A percentile compares a stretch with the other conserved stretches of the same genome.
Conservation (phyloP, 495 filamentous ascomycete genomes). For the Elasticomyces elasticus region DNA sequence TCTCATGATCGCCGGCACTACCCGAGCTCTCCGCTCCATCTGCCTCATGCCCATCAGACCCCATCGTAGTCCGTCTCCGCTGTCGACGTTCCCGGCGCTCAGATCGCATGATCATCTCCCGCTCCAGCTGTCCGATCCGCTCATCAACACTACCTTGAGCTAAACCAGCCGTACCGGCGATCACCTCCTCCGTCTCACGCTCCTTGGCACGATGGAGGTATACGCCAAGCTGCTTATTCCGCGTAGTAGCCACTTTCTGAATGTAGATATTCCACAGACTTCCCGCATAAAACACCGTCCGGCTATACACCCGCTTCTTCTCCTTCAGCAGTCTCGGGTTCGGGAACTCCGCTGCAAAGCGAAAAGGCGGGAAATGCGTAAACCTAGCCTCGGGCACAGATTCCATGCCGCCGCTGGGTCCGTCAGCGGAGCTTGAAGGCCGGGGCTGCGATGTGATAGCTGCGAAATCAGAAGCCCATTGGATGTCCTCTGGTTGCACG, state of each 20-base stretch:
- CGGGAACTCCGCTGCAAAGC: slow-evolving; percentile 50
- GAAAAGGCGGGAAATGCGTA: slow-evolving; percentile 48
- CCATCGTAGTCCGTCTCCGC: slow-evolving; percentile 15
- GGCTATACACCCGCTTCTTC: slow-evolving; percentile 50
- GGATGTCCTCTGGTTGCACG: slow-evolving; percentile 40
- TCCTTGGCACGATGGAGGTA: slow-evolving; percentile 54
- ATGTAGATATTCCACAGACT: slow-evolving; percentile 55
- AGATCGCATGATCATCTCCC: slow-evolving; percentile 37
- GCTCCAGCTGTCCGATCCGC: slow-evolving; percentile 40
- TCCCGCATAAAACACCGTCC: slow-evolving; percentile 54
- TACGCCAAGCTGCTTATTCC: slow-evolving; percentile 48
- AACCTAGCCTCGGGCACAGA: slow-evolving; percentile 35
- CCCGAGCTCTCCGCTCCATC: slow-evolving; percentile 31
- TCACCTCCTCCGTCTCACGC: slow-evolving; percentile 39
- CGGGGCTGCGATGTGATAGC: slow-evolving; percentile 30
- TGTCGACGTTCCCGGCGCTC: slow-evolving; percentile 30
- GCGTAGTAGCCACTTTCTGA: slow-evolving; percentile 46
- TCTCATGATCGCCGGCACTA: slow-evolving; percentile 35
- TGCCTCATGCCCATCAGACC: slow-evolving; percentile 13
- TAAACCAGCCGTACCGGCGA: slow-evolving; percentile 21
- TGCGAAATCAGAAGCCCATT: slow-evolving; percentile 43
- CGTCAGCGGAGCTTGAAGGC: slow-evolving; percentile 11
- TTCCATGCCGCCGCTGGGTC: slow-evolving; percentile 12
- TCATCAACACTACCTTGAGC: slow-evolving; percentile 38
- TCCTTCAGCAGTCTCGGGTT: slow-evolving; percentile 47